Base-by-base conservation (phyloP, 805 yeast genomes). In the Candida vaughaniae region DNA sequence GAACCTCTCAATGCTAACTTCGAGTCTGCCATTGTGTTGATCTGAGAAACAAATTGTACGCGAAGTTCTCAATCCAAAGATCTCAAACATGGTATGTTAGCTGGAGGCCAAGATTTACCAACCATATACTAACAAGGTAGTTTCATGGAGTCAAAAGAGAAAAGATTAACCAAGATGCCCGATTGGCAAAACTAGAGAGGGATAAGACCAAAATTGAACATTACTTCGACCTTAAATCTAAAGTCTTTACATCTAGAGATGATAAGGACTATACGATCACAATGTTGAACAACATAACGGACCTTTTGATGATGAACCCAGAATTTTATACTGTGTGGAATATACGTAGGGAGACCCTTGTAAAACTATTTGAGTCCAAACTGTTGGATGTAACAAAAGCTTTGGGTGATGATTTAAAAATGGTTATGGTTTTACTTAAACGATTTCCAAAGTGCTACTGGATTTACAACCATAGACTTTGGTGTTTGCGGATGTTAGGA, bases 311-410 rank as follows among this genome's bases (percentile, higher is more conserved):
- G 6, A 52, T 75, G 34, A 89, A 90, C 51, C 96, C 97, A 0
- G 98, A 93, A 54, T 75, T 83, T 45, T 90, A 90, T 58, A 80
- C 96, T 0, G 69, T 78, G 0, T 93, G 98, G 98, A 93, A 93
- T 55, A 85, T 72, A 53, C 73, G 98, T 39, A 73, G 96, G 37
- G 93, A 86, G 46, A 78, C 84, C 3, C 61, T 89, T 14, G 27
- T 44, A 0, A 54, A 56, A 14, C 44, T 68, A 25, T 58, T 69
- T 22, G 29, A 48, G 23, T 4, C 31, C 6, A 27, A 29, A 6
- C 31, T 35, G 18, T 26, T 43, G 12, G 31, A 35, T 3, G 36
- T 28, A 2, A 37, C 35, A 16, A 15, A 38, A 8, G 38, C 53
- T 12, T 63, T 83, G 29, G 66, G 67, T 1, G 56, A 64, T 3